Evolutionary conservation across 768 basidiomycete genomes (phyloP), one percentile per base, ranked within the genome.

Genomic region (Pleurotus pulmonarius): DNA sequence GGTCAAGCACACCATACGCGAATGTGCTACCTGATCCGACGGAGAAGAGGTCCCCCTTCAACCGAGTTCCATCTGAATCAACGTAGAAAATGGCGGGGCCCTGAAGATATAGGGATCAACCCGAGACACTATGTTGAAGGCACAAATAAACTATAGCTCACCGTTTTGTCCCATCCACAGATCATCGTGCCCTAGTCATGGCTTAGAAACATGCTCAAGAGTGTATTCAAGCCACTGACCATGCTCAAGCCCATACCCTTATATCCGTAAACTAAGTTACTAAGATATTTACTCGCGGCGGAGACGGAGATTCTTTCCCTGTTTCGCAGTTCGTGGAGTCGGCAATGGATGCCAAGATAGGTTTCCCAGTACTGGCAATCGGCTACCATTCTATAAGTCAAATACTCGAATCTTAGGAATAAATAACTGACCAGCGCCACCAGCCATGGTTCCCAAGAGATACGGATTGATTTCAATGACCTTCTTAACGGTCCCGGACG

Each of bases 391-490:
- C 44, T 40, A 26, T 54, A 59, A 47, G 64, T 40, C 18, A 16
- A 29, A 20, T 44, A 1, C 0, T 56, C 16, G 37, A 7, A 24
- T 46, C 55, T 55, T 9, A 59, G 38, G 55, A 38, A 34, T 15
- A 26, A 41, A 53, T 20, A 49, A 78, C 81, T 61, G 67, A 87
- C 94, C 96, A 64, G 97, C 97, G 72, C 96, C 96, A 73, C 97
- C 97, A 60, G 97, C 97, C 96, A 99, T 98, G 1, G 97, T 99
- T 59, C 97, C 97, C n/a, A 99, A 82, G 49, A 99, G 75, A 76
- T 94, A 98, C 41, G 93, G 93, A 75, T 98, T 98, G 73, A 99
- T 99, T 76, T 99, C 97, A 64, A 99, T 98, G 61, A 99, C 95
- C 79, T 98, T 99, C 81, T 96, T 98, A 60, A 99, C 93, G 13